Evolutionary conservation across 768 basidiomycete genomes (phyloP).

Genomic region (Tephrocybe rancida): DNA sequence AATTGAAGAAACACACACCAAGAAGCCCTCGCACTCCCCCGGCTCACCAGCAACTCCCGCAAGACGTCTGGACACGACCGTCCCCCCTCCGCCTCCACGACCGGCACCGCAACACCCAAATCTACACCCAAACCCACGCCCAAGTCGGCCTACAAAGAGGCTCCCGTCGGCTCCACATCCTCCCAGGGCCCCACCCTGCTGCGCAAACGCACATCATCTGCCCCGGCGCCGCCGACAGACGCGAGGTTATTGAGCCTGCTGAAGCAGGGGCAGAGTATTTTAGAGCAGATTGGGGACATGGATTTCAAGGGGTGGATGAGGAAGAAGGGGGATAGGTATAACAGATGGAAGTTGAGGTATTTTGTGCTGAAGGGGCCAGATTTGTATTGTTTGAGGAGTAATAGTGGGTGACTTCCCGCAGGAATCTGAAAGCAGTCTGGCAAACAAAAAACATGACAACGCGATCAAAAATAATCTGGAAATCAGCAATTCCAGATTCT

Average conservation of each 20-base stretch:
- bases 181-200: constrained; percentile 43
- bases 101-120: background rate
- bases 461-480: too few species aligned
- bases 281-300: constrained; percentile 88
- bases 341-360: constrained; percentile 91
- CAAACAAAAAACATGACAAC: too few species aligned
- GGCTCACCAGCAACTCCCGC: constrained; percentile 43
- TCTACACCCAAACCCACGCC: constrained; percentile 27
- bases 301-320: constrained; percentile 95
- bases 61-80: constrained; percentile 40
- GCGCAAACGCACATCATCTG: constrained; percentile 58
- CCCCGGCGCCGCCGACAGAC: constrained; percentile 22
- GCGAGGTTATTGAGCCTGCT: constrained; percentile 38
- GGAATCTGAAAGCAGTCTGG: too few species aligned
- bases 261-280: constrained; percentile 69
- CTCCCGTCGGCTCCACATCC: too few species aligned
- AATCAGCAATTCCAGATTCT: too few species aligned
- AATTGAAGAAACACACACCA: constrained; percentile 34
- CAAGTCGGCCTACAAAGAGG: constrained; percentile 16
- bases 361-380: constrained; percentile 92
- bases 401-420: too few species aligned
- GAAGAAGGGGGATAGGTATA: constrained; percentile 94
- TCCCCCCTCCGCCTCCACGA: constrained; percentile 29
- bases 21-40: constrained; percentile 54
- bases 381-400: constrained; percentile 83